Conservation (phyloP, 2,329 filamentous ascomycete genomes). For the Pseudocercospora pini-densiflorae region DNA sequence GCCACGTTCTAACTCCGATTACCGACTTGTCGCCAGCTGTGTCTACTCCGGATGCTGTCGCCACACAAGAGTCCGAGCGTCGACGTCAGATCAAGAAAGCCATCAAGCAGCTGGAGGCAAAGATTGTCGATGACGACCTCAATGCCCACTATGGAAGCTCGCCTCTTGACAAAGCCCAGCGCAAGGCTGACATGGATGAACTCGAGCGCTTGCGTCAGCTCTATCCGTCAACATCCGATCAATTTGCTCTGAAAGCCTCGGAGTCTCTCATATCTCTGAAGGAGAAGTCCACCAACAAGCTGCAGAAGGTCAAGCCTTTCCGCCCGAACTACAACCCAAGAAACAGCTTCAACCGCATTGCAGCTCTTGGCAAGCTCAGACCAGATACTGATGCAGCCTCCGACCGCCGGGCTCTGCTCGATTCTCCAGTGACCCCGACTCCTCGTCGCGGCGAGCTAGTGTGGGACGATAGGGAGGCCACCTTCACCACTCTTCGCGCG, state of each 20-base stretch:
- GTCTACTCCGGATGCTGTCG: not conserved
- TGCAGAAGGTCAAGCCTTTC: slow-evolving; percentile 17
- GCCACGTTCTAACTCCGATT: not conserved
- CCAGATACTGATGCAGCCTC: slow-evolving; percentile 17
- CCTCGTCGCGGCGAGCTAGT: slow-evolving; percentile 11
- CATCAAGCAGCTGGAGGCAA: slow-evolving; percentile 12
- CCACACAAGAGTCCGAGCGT: slow-evolving; percentile 6
- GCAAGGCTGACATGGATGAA: slow-evolving; percentile 21
- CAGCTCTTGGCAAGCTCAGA: slow-evolving; percentile 14
- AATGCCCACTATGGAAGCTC: slow-evolving; percentile 2
- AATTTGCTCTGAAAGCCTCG: slow-evolving; percentile 13
- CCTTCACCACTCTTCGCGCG: slow-evolving; percentile 25
- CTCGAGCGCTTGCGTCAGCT: slow-evolving; percentile 16
- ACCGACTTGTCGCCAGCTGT: not conserved
- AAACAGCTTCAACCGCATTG: slow-evolving; percentile 15
- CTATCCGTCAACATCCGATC: slow-evolving; percentile 12
- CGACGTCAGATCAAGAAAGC: slow-evolving; percentile 5
- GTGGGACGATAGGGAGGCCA: slow-evolving; percentile 25
- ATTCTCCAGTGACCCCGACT: slow-evolving; percentile 8
- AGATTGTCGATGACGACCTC: slow-evolving; percentile 15
- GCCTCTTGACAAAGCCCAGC: slow-evolving; percentile 11
- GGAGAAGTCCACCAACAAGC: slow-evolving; percentile 3
- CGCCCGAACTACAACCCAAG: slow-evolving; percentile 17
- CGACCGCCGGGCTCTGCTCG: slow-evolving; percentile 15
- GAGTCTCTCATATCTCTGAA: slow-evolving; percentile 12